phyloP scores from a whole-genome alignment of 1,284 basidiomycete species.

The Cronartium ribicola region DNA sequence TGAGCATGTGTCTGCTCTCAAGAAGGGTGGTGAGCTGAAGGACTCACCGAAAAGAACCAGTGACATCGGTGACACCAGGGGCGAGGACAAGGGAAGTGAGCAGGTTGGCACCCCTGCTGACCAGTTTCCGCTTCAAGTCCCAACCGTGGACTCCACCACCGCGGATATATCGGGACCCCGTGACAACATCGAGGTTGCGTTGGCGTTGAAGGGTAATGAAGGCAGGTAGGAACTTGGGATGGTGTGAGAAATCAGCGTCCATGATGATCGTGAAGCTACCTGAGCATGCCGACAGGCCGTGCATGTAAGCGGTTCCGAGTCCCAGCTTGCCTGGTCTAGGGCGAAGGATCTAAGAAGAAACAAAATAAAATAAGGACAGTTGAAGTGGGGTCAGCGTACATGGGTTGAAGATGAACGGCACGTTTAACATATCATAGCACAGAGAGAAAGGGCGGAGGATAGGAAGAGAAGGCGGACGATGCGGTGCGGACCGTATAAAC shows the following conservation, averaged over 20 bases:
- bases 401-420: slow-evolving; percentile 1
- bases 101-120: slow-evolving; percentile 79
- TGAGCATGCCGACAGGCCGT: slow-evolving; percentile 77
- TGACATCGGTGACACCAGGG: slow-evolving; percentile 79
- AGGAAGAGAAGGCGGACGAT: slow-evolving; percentile 58
- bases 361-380: slow-evolving; percentile 2
- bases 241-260: slow-evolving; percentile 93
- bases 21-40: not conserved
- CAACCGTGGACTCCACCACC: slow-evolving; percentile 82
- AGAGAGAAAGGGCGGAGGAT: not conserved
- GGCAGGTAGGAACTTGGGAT: slow-evolving; percentile 51
- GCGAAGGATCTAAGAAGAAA: slow-evolving; percentile 18
- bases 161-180: slow-evolving; percentile 73
- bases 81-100: slow-evolving; percentile 73
- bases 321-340: slow-evolving; percentile 31
- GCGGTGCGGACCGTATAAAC: slow-evolving; percentile 73
- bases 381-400: not conserved
- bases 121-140: slow-evolving; percentile 80
- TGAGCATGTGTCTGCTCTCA: not conserved
- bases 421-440: not conserved
- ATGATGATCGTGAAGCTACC: slow-evolving; percentile 95
- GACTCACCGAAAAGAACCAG: slow-evolving; percentile 74
- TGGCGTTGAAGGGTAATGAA: slow-evolving; percentile 61
- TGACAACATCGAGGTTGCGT: slow-evolving; percentile 80
- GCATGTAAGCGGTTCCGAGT: slow-evolving; percentile 78